A percentile compares a stretch with the other conserved stretches of the same genome.
Evolutionary conservation across 208 protist genomes (phyloP).

Genomic region (Novymonas esmeraldas): DNA sequence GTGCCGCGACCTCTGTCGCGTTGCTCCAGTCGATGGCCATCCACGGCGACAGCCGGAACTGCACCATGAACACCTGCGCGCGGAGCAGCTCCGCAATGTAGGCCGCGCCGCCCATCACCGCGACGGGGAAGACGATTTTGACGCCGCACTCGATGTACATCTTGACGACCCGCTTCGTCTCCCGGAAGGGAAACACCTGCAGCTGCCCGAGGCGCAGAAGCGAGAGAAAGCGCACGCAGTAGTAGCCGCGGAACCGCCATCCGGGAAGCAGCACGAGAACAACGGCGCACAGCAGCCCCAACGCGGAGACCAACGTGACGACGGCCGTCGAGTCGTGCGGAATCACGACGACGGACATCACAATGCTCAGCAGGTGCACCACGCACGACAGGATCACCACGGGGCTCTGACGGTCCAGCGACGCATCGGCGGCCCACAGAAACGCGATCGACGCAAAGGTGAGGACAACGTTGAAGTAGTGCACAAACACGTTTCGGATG

Average conservation of each 20-base stretch:
- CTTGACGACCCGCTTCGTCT: slow-evolving; percentile 43
- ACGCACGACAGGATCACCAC: slow-evolving; percentile 37
- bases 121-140: slow-evolving; percentile 56
- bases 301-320: slow-evolving; percentile 44
- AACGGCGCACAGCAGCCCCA: slow-evolving; percentile 34
- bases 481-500: slow-evolving; percentile 33
- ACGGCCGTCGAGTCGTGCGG: slow-evolving; percentile 58
- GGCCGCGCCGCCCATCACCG: slow-evolving; percentile 42
- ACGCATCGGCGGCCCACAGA: slow-evolving; percentile 55
- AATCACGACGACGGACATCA: slow-evolving; percentile 41
- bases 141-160: slow-evolving; percentile 48
- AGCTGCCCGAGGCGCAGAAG: slow-evolving; percentile 67
- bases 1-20: slow-evolving; percentile 7
- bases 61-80: slow-evolving; percentile 67
- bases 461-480: slow-evolving; percentile 44
- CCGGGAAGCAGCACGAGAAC: slow-evolving; percentile 35
- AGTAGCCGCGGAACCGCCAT: slow-evolving; percentile 24
- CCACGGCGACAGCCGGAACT: slow-evolving; percentile 25
- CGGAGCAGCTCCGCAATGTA: slow-evolving; percentile 69
- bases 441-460: slow-evolving; percentile 68
- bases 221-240: slow-evolving; percentile 68
- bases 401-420: slow-evolving; percentile 17
- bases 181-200: slow-evolving; percentile 49
- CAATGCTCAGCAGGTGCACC: slow-evolving; percentile 56
- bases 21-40: slow-evolving; percentile 27